These are phyloP conservation scores for Oryza glaberrima DNA, from an alignment of 176 grass and related monocot species.

Conservation along the genomic window DNA sequence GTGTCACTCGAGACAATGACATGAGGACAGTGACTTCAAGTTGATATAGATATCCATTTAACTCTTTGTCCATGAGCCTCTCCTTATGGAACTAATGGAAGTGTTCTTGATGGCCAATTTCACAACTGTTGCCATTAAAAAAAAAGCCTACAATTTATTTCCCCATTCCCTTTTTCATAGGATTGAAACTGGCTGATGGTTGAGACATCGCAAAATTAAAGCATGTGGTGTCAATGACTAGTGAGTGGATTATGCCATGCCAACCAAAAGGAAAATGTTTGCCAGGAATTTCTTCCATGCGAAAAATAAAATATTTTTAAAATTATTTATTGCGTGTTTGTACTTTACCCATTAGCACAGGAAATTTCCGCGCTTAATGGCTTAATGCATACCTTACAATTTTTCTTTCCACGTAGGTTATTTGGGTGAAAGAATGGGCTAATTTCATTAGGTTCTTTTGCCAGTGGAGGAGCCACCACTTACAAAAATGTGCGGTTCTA, in stretches of 20 bases:
- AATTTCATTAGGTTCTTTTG: background rate
- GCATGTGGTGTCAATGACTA: background rate
- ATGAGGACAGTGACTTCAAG: background rate
- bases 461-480: slow-evolving; percentile 27
- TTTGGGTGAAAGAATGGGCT: background rate
- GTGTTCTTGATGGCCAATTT: slow-evolving; percentile 19
- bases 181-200: background rate
- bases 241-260: background rate
- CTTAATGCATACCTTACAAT: background rate
- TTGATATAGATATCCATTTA: background rate
- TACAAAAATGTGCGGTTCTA: slow-evolving; percentile 2
- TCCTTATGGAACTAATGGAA: background rate
- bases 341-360: background rate
- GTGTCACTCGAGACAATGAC: slow-evolving; percentile 2
- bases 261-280: background rate
- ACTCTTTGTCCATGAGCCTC: background rate
- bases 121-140: background rate
- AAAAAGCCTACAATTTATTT: background rate
- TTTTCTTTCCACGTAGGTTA: background rate
- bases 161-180: background rate
- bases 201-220: background rate
- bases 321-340: background rate
- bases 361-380: background rate
- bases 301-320: background rate
- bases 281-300: background rate